Evolutionary conservation across 768 basidiomycete genomes (phyloP).

Genomic region (Trametes coccinea): DNA sequence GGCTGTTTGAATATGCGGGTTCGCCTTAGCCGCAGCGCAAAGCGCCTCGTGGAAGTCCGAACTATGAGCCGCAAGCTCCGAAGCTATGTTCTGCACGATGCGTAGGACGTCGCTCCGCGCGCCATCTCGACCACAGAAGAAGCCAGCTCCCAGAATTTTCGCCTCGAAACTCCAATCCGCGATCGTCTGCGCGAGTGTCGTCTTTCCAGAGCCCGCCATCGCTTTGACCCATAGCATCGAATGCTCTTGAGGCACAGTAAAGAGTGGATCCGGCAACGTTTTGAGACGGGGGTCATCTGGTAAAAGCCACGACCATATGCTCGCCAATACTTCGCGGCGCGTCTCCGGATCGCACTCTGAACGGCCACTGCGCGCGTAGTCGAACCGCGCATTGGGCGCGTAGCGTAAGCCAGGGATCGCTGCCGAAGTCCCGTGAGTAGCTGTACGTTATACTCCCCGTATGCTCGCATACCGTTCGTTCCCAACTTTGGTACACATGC

Average conservation of each 20-base stretch:
- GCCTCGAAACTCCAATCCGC: background rate
- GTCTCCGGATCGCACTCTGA: background rate
- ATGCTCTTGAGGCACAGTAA: too few species aligned
- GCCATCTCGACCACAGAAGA: conserved; percentile 19
- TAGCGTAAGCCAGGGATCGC: background rate
- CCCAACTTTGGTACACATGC: too few species aligned
- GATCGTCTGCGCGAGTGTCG: conserved; percentile 14
- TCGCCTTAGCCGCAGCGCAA: background rate
- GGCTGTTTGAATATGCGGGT: background rate
- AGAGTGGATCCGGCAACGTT: background rate
- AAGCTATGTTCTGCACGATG: conserved; percentile 18
- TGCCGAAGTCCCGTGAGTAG: background rate
- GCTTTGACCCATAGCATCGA: conserved; percentile 17
- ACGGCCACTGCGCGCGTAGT: background rate
- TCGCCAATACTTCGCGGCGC: background rate
- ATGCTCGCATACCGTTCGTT: too few species aligned
- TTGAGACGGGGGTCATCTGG: background rate
- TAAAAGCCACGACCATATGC: background rate
- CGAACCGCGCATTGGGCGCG: background rate
- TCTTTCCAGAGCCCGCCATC: conserved; percentile 18
- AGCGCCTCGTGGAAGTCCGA: background rate
- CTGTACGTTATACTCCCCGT: too few species aligned
- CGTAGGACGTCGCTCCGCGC: conserved; percentile 8
- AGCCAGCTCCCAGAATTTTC: conserved; percentile 14
- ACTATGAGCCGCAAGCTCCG: conserved; percentile 8